Conservation (phyloP, 1,284 basidiomycete genomes). For the Chalciporus sp. region DNA sequence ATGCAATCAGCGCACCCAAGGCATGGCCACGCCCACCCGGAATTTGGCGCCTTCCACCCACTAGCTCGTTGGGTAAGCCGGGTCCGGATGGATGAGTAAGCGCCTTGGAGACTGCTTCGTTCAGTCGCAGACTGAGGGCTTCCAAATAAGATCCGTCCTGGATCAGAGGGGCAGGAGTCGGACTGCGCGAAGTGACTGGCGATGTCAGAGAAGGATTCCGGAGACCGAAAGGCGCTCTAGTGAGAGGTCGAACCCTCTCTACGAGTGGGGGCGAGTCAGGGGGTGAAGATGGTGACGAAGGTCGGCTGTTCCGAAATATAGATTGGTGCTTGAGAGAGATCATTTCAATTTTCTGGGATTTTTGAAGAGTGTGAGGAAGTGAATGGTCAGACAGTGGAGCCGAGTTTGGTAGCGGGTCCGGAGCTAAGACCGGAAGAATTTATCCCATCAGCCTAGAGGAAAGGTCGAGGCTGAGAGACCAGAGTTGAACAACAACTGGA, state of each 20-base stretch:
- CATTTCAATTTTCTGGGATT: conserved; percentile 35
- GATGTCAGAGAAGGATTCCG: conserved; percentile 44
- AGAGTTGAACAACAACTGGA: conserved; percentile 5
- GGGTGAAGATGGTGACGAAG: conserved; percentile 52
- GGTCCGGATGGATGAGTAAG: conserved; percentile 64
- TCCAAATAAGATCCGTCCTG: conserved; percentile 81
- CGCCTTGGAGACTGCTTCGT: conserved; percentile 78
- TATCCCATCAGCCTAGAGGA: conserved; percentile 64
- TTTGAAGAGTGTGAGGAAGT: conserved; percentile 12
- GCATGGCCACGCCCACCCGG: conserved; percentile 67
- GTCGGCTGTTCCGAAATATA: conserved; percentile 65
- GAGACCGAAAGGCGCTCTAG: conserved; percentile 62
- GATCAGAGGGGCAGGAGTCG: conserved; percentile 50
- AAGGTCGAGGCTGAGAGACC: conserved; percentile 20
- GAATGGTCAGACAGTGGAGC: background rate
- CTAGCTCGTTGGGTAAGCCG: conserved; percentile 48
- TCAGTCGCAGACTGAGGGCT: conserved; percentile 71
- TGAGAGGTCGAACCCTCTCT: conserved; percentile 53
- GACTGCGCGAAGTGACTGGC: conserved; percentile 32
- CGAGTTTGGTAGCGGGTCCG: conserved; percentile 32
- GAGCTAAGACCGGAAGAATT: conserved; percentile 39
- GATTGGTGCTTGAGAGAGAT: conserved; percentile 68
- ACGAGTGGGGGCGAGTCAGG: conserved; percentile 41
- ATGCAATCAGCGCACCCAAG: conserved; percentile 66
- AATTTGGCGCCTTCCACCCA: conserved; percentile 67